Base-by-base conservation (phyloP, 805 yeast genomes). In the Teunomyces kruisii region DNA sequence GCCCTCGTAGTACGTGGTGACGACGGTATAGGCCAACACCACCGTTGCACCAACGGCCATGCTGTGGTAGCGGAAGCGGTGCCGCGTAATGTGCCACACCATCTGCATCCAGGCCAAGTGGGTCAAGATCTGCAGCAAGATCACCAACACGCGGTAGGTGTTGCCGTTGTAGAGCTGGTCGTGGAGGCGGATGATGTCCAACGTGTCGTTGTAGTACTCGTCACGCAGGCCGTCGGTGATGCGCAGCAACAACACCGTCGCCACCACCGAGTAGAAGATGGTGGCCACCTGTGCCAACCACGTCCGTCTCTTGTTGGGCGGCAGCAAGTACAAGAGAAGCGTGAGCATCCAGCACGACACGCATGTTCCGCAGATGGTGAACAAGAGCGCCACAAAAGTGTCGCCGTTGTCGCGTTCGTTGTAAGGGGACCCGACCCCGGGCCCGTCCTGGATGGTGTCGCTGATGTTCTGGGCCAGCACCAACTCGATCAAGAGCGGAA, bases 271-370 rank as follows among this genome's bases (percentile, higher is more conserved):
- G 45, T 75, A 76, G 43, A 80, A 67, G 15, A 82, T 52, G n/a
- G 85, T 79, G 4, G 86, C 80, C 8, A 82, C 26, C 32, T 77
- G 78, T 30, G 87, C 75, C 36, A 81, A 61, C 32, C 69, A 58
- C 3, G 91, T 89, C 44, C 84, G 78, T 19, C 78, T 67, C 51
- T 79, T 79, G 32, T 67, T 67, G 15, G 56, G 55, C 3, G 76
- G 79, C 15, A 80, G 75, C 27, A 87, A 58, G 15, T 78, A 56
- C 35, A 85, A 67, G 28, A 86, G 62, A 13, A 85, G 48, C 41
- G 84, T 64, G 19, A 88, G 67, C 80, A 86, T 80, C 95, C 95
- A 88, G 22, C 83, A 70, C 12, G 84, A 75, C 5, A 80, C 79
- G 48, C 81, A 79, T 14, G 79, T 68, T 0, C 83, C 79, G 44